Evolutionary conservation across 106 monocot species (phyloP).

Genomic region (Dendrobium officinale): DNA sequence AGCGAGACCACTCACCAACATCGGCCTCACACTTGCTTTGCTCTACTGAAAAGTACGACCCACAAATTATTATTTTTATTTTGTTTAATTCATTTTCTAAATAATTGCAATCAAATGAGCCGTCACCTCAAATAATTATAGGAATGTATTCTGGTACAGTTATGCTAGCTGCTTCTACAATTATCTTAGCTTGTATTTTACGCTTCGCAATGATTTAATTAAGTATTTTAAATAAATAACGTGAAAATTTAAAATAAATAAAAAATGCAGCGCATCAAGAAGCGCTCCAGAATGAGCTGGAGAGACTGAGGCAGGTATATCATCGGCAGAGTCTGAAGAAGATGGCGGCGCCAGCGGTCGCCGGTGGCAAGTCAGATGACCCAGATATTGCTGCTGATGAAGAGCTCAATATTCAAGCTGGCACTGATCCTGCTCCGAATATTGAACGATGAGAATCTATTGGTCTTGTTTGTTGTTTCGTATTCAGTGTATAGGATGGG

Average conservation of each 20-base stretch:
- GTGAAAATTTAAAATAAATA: neutral
- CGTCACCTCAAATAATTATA: too few species aligned
- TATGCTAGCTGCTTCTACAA: too few species aligned
- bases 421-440: neutral
- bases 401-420: neutral
- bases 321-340: constrained; percentile 42
- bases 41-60: too few species aligned
- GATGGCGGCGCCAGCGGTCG: too few species aligned
- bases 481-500: neutral
- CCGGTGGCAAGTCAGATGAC: neutral
- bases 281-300: constrained; percentile 63
- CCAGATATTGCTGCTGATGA: neutral
- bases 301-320: constrained; percentile 58
- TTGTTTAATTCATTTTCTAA: too few species aligned
- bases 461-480: neutral
- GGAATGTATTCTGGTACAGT: too few species aligned
- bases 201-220: too few species aligned
- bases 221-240: neutral
- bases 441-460: neutral
- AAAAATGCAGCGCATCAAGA: constrained; percentile 65
- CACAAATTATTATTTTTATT: too few species aligned
- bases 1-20: too few species aligned
- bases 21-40: too few species aligned
- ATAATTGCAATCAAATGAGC: too few species aligned
- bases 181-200: too few species aligned